phyloP scores from a whole-genome alignment of 371 early-diverging fungal species.

The Umbelopsis sp. region DNA sequence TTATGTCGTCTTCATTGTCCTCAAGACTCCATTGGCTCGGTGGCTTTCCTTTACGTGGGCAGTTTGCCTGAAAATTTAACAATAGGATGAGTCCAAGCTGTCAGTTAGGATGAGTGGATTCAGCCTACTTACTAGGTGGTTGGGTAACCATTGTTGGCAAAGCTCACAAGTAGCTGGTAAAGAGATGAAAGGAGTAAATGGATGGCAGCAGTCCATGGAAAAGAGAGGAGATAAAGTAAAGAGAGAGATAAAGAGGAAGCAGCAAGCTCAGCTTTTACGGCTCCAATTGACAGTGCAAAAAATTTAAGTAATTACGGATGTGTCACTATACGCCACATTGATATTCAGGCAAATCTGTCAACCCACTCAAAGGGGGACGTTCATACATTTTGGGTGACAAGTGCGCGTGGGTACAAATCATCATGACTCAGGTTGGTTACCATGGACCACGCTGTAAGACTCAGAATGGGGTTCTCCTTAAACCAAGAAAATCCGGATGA shows the following conservation, averaged over 20 bases:
- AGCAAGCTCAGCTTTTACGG: conserved; percentile 1
- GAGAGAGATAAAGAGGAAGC: neutral
- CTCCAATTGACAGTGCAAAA: neutral
- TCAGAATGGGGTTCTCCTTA: too few relatives aligned
- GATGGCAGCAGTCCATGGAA: neutral
- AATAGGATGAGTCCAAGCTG: neutral
- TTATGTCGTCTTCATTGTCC: neutral
- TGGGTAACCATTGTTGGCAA: conserved; percentile 19
- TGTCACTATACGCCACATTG: conserved; percentile 16
- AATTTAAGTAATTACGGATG: neutral
- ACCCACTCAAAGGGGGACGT: neutral
- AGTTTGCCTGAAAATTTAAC: neutral
- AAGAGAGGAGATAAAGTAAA: neutral
- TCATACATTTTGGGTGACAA: neutral
- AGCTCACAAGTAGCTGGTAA: conserved; percentile 20
- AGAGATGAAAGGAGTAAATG: neutral
- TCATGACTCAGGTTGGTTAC: too few relatives aligned
- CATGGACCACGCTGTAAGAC: too few relatives aligned
- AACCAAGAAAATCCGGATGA: too few relatives aligned
- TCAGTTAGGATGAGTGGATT: neutral
- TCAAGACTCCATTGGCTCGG: conserved; percentile 9
- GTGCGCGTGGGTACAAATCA: too few relatives aligned
- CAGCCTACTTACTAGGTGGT: conserved; percentile 13
- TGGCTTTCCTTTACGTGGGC: conserved; percentile 16
- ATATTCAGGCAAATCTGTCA: neutral